A percentile compares a stretch with the other conserved stretches of the same genome.
Conservation (phyloP, 2,329 filamentous ascomycete species). For the Trichoderma aggressivum region DNA sequence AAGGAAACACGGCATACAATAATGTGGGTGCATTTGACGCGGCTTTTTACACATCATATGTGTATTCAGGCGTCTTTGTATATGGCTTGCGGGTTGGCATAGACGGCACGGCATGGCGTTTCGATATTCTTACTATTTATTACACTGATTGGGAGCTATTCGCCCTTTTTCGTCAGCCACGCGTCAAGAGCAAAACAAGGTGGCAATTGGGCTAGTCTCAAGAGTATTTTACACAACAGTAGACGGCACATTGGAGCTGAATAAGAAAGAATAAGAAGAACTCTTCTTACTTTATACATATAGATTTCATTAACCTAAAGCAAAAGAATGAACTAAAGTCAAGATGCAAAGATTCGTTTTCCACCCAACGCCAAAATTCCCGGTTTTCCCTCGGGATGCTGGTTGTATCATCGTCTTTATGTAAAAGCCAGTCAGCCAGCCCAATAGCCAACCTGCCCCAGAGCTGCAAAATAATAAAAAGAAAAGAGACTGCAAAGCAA, state of each 20-base stretch:
- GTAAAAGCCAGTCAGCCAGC: constrained; percentile 11
- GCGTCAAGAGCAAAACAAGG: not conserved
- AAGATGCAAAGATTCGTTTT: not conserved
- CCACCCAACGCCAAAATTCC: constrained; percentile 23
- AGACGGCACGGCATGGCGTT: constrained; percentile 12
- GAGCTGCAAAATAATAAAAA: not conserved
- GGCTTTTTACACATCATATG: not conserved
- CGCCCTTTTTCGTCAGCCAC: not conserved
- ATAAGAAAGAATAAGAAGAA: not conserved
- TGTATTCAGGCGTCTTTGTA: not conserved
- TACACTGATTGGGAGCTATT: not conserved
- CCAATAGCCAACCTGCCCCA: constrained; percentile 21
- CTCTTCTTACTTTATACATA: constrained; percentile 23
- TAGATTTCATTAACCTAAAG: constrained; percentile 23
- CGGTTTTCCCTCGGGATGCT: constrained; percentile 22
- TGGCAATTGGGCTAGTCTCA: not conserved
- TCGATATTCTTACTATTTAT: not conserved
- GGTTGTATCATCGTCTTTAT: constrained; percentile 15
- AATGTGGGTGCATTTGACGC: not conserved
- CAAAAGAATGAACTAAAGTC: constrained; percentile 1
- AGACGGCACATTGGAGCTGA: not conserved
- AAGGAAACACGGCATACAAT: not conserved
- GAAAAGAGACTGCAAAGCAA: not conserved
- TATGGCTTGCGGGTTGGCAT: not conserved
- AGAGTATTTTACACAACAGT: not conserved